Percentiles rank a stretch among this genome's conserved stretches.
Conservation (phyloP, 73 alveolate species). For the Durusdinium trenchii region DNA sequence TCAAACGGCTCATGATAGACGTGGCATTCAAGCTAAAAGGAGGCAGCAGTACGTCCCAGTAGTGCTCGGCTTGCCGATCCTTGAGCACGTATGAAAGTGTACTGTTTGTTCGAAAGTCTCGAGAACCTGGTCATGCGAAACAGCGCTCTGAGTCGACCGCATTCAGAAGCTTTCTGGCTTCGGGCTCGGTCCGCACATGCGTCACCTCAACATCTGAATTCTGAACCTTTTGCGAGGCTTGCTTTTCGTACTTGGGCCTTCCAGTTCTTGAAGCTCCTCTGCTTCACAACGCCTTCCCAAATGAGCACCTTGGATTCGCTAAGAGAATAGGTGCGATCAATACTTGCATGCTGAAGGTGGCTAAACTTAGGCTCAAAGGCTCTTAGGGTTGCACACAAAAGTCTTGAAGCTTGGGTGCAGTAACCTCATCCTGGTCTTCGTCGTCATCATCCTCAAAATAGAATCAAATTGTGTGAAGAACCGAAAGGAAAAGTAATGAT, state of each 20-base stretch:
- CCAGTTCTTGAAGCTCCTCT: slow-evolving; percentile 97
- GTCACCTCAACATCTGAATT: slow-evolving; percentile 26
- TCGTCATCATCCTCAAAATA: slow-evolving; percentile 71
- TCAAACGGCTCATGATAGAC: not conserved
- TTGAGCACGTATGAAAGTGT: not conserved
- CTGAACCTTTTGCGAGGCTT: not conserved
- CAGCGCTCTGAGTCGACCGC: slow-evolving; percentile 91
- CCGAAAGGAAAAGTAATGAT: not conserved
- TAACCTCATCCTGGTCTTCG: slow-evolving; percentile 87
- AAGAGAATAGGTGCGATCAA: too few species aligned
- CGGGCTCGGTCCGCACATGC: slow-evolving; percentile 97
- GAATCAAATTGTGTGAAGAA: not conserved
- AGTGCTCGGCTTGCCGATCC: slow-evolving; percentile 96
- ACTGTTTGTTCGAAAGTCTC: not conserved
- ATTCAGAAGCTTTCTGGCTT: slow-evolving; percentile 97
- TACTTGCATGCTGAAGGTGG: too few species aligned
- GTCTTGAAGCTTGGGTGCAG: slow-evolving; percentile 94
- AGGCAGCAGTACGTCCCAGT: slow-evolving; percentile 96
- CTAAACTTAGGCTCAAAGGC: too few species aligned
- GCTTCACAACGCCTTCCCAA: slow-evolving; percentile 98
- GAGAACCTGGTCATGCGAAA: not conserved
- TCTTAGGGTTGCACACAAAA: slow-evolving; percentile 7
- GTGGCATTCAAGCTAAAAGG: not conserved
- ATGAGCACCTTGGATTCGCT: slow-evolving; percentile 43
- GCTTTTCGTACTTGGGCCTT: slow-evolving; percentile 46